These are phyloP conservation scores for Leishmania guyanensis DNA, from an alignment of 208 protist genomes.

Conservation along the genomic window DNA sequence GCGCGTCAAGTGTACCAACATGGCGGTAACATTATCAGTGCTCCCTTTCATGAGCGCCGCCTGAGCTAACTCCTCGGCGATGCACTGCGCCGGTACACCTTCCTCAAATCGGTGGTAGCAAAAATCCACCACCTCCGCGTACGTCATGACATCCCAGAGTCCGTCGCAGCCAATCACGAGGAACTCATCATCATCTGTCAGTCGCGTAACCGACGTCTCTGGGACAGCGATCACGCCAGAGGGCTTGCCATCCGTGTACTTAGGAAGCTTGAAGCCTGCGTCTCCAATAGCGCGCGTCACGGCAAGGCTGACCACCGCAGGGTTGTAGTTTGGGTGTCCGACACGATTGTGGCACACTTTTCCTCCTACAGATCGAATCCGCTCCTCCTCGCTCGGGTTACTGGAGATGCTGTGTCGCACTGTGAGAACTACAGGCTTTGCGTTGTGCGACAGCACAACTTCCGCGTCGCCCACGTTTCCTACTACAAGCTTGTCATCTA, in stretches of 20 bases:
- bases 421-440: slow-evolving; percentile 74
- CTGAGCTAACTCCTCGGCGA: slow-evolving; percentile 64
- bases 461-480: slow-evolving; percentile 92
- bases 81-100: slow-evolving; percentile 55
- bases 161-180: slow-evolving; percentile 93
- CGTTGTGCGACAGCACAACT: slow-evolving; percentile 77
- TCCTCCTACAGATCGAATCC: slow-evolving; percentile 85
- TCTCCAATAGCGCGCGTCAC: slow-evolving; percentile 96
- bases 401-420: slow-evolving; percentile 80
- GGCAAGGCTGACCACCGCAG: slow-evolving; percentile 87
- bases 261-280: slow-evolving; percentile 89
- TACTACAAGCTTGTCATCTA: slow-evolving; percentile 82
- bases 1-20: slow-evolving; percentile 58
- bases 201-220: slow-evolving; percentile 58
- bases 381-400: slow-evolving; percentile 79
- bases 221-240: slow-evolving; percentile 82
- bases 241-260: slow-evolving; percentile 81
- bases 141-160: slow-evolving; percentile 94
- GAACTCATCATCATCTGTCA: slow-evolving; percentile 89
- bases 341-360: slow-evolving; percentile 93
- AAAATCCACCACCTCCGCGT: slow-evolving; percentile 88
- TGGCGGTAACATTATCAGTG: slow-evolving; percentile 90
- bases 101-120: slow-evolving; percentile 61
- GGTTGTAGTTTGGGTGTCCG: slow-evolving; percentile 92
- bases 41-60: slow-evolving; percentile 82